Percentiles rank a stretch among this genome's conserved stretches.
phyloP scores from a whole-genome alignment of 164 flowering plant species.

The Berberis vulgaris region DNA sequence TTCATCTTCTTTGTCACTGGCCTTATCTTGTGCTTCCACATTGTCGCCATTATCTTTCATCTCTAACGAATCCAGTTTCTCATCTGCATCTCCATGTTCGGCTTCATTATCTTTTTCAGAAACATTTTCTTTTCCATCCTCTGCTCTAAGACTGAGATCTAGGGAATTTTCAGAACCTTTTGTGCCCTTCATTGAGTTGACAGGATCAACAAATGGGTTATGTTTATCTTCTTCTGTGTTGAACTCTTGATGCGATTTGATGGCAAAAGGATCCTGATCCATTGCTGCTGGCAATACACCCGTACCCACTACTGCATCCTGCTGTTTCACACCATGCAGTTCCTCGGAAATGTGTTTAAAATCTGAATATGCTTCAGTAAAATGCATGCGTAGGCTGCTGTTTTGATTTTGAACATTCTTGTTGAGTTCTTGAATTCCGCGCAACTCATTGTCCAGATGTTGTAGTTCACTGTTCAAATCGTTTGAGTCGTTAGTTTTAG shows the following conservation, averaged over 20 bases:
- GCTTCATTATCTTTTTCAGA: background rate
- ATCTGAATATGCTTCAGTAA: conserved; percentile 37
- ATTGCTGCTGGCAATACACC: conserved; percentile 5
- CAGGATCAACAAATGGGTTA: no score
- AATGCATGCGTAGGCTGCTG: conserved; percentile 27
- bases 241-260: background rate
- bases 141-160: no score
- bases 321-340: conserved; percentile 25
- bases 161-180: no score
- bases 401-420: conserved; percentile 27
- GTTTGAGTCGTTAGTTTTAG: conserved; percentile 14
- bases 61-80: conserved; percentile 8
- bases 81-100: conserved; percentile 5
- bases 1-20: conserved; percentile 5
- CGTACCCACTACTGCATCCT: conserved; percentile 19
- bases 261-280: background rate
- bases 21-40: conserved; percentile 10
- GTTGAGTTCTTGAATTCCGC: conserved; percentile 30
- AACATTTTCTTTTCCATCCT: background rate
- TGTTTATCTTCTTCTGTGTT: background rate
- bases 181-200: no score
- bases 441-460: conserved; percentile 44
- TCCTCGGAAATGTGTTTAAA: conserved; percentile 39
- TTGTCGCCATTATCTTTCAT: background rate
- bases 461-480: conserved; percentile 23